phyloP scores from a whole-genome alignment of 2,329 filamentous ascomycete genomes.

The Penicillium sp. region DNA sequence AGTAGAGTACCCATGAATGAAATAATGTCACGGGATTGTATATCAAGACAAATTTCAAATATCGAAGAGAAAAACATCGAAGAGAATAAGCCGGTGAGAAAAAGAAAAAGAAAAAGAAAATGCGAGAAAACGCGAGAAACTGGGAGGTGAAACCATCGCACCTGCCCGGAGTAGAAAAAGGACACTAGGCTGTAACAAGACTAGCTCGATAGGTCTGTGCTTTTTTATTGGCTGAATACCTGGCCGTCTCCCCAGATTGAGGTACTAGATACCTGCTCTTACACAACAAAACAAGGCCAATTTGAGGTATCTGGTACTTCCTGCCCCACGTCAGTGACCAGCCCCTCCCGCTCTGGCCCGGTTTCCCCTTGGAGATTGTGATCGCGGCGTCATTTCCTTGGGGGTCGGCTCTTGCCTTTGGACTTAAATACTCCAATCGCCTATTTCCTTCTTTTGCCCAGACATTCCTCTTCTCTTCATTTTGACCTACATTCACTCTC shows the following conservation, averaged over 20 bases:
- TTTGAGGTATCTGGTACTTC: constrained; percentile 10
- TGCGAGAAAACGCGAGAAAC: background rate
- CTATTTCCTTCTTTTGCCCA: constrained; percentile 9
- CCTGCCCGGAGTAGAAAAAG: constrained; percentile 4
- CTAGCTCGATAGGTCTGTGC: background rate
- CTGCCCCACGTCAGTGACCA: background rate
- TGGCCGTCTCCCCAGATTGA: background rate
- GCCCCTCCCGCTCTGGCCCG: constrained; percentile 18
- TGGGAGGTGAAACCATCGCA: constrained; percentile 4
- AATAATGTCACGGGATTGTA: background rate
- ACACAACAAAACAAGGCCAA: fast-evolving
- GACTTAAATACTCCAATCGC: constrained; percentile 11
- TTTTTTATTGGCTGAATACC: constrained; percentile 14
- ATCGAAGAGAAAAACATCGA: background rate
- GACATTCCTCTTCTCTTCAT: background rate
- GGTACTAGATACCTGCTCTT: constrained; percentile 5
- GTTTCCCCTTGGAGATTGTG: constrained; percentile 9
- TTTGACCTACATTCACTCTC: background rate
- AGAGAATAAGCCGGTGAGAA: background rate
- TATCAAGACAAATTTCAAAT: constrained; percentile 1
- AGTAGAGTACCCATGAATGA: background rate
- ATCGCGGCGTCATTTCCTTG: constrained; percentile 22
- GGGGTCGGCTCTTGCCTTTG: constrained; percentile 4
- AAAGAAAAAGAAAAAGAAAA: background rate
- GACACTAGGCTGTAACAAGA: constrained; percentile 2